Evolutionary conservation across 2,329 filamentous ascomycete genomes (phyloP).

Genomic region (Colletotrichum siamense): DNA sequence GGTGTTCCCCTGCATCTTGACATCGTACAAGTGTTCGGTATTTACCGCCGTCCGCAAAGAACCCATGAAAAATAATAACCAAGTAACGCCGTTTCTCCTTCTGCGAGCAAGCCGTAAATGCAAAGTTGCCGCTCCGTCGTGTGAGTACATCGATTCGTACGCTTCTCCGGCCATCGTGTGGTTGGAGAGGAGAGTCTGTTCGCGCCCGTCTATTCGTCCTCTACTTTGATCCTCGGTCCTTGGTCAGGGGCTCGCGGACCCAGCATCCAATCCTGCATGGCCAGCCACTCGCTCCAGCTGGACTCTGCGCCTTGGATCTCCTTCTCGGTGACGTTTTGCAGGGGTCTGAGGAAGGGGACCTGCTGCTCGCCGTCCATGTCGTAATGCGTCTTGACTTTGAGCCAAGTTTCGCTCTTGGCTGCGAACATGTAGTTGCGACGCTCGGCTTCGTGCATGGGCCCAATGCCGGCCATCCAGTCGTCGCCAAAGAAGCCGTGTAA

Average conservation of each 20-base stretch:
- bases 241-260: slow-evolving; percentile 71
- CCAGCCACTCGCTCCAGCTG: slow-evolving; percentile 92
- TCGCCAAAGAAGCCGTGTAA: slow-evolving; percentile 97
- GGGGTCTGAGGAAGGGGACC: slow-evolving; percentile 84
- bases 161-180: background rate
- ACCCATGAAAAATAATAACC: background rate
- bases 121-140: background rate
- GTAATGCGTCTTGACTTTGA: slow-evolving; percentile 87
- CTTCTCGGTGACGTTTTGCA: slow-evolving; percentile 76
- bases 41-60: background rate
- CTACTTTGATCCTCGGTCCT: slow-evolving; percentile 16
- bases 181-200: background rate
- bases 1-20: background rate
- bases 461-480: slow-evolving; percentile 82
- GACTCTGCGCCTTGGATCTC: slow-evolving; percentile 86
- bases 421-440: slow-evolving; percentile 94
- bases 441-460: slow-evolving; percentile 85
- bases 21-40: slow-evolving; percentile 10
- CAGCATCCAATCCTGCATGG: slow-evolving; percentile 99
- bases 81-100: background rate
- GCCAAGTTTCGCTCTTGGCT: slow-evolving; percentile 90
- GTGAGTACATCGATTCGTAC: background rate
- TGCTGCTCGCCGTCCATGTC: slow-evolving; percentile 85
- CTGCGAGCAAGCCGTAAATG: background rate
- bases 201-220: background rate